Conservation (phyloP, 306 rosid species). For the Cucurbita ficifolia region DNA sequence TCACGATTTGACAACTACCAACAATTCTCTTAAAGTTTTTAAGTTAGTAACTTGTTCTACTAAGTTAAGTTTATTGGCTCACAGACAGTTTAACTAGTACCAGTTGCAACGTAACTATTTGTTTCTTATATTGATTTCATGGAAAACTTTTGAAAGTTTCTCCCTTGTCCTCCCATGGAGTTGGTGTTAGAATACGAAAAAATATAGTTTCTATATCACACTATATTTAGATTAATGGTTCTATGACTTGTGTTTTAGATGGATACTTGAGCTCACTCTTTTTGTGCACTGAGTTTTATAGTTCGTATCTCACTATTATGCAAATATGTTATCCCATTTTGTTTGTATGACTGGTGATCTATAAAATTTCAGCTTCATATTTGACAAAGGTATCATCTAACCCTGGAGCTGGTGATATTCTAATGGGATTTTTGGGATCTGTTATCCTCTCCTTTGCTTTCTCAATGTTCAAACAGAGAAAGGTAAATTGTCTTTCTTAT, state of each 20-base stretch:
- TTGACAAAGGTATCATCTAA: constrained; percentile 65
- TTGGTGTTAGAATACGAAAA: neutral
- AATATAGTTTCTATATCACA: neutral
- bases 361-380: constrained; percentile 44
- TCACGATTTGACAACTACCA: no score
- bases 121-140: neutral
- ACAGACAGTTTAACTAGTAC: no score
- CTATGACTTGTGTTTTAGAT: neutral
- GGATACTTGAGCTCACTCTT: neutral
- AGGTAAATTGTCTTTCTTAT: constrained; percentile 36
- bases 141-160: neutral
- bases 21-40: no score
- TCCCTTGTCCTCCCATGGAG: neutral
- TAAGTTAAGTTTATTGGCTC: no score
- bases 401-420: constrained; percentile 92
- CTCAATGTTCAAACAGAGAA: constrained; percentile 94
- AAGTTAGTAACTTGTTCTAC: no score
- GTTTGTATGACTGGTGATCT: neutral
- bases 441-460: constrained; percentile 94
- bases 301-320: neutral
- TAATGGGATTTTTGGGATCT: constrained; percentile 94
- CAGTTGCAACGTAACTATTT: no score
- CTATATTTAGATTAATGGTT: neutral
- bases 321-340: neutral
- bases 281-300: neutral